Percentiles rank a stretch among this genome's conserved stretches.
Evolutionary conservation across 257 asterid species (phyloP).

Genomic region (Solanum bulbocastanum): DNA sequence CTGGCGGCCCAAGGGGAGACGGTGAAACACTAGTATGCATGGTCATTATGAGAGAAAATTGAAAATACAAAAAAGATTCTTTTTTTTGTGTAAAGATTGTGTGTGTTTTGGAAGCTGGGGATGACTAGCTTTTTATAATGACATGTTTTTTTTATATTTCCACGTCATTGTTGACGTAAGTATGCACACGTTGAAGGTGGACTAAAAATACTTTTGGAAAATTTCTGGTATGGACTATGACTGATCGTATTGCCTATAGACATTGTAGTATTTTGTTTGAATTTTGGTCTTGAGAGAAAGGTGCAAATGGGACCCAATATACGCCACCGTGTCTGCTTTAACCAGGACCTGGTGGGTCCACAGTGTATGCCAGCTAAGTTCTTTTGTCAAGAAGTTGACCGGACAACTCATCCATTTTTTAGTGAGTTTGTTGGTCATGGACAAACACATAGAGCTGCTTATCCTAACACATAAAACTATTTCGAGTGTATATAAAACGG

Average conservation of each 20-base stretch:
- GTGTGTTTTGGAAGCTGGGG: neutral
- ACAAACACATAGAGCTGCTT: slow-evolving; percentile 5
- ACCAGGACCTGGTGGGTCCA: slow-evolving; percentile 4
- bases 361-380: neutral
- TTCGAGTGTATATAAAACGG: neutral
- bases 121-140: slow-evolving; percentile 5
- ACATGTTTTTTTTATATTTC: neutral
- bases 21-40: slow-evolving; percentile 23
- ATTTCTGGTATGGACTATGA: neutral
- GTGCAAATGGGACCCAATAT: slow-evolving; percentile 9
- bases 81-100: too few relatives aligned
- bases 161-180: slow-evolving; percentile 2
- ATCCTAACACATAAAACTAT: too few relatives aligned
- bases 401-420: neutral
- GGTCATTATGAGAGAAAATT: slow-evolving; percentile 13
- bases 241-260: neutral
- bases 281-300: neutral
- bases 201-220: neutral
- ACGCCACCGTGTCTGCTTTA: neutral
- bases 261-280: neutral
- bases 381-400: slow-evolving; percentile 10
- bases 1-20: slow-evolving; percentile 17
- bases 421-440: slow-evolving; percentile 6
- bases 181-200: neutral
- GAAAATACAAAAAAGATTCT: neutral